Conservation (phyloP, 2,329 filamentous ascomycete species). For the Sphaerulina musiva region DNA sequence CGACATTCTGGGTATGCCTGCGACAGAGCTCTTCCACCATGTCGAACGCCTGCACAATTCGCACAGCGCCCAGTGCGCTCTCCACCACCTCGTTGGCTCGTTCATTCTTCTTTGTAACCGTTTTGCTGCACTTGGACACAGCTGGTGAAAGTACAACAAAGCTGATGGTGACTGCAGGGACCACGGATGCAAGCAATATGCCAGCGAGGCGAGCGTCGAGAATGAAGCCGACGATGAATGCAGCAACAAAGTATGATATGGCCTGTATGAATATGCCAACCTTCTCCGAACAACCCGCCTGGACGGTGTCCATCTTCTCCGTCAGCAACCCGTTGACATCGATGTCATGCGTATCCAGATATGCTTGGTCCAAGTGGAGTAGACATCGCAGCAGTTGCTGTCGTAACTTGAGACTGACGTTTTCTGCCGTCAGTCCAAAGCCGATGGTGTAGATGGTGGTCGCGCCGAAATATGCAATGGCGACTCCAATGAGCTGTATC, state of each 20-base stretch:
- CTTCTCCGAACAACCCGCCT: conserved; percentile 44
- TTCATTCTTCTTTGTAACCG: conserved; percentile 36
- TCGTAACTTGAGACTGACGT: conserved; percentile 44
- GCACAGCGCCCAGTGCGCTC: conserved; percentile 42
- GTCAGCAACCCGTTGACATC: conserved; percentile 45
- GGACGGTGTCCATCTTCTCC: conserved; percentile 43
- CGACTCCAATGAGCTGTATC: conserved; percentile 41
- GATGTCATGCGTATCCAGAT: conserved; percentile 46
- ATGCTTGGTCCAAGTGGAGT: conserved; percentile 47
- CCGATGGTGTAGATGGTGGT: conserved; percentile 47
- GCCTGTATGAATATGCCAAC: conserved; percentile 43
- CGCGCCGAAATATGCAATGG: conserved; percentile 45
- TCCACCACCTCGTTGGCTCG: conserved; percentile 42
- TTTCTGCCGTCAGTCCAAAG: conserved; percentile 47
- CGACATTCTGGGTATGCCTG: conserved; percentile 34
- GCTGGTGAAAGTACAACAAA: conserved; percentile 39
- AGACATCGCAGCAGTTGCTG: conserved; percentile 44
- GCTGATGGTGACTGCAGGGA: conserved; percentile 44
- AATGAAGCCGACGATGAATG: conserved; percentile 43
- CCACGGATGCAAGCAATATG: conserved; percentile 42
- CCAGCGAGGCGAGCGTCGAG: conserved; percentile 39
- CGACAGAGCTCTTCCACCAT: conserved; percentile 37
- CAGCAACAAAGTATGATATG: conserved; percentile 42
- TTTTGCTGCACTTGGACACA: conserved; percentile 38
- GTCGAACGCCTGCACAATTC: conserved; percentile 46